Conservation (phyloP, 139 green algal species). For the Chlorella sorokiniana region DNA sequence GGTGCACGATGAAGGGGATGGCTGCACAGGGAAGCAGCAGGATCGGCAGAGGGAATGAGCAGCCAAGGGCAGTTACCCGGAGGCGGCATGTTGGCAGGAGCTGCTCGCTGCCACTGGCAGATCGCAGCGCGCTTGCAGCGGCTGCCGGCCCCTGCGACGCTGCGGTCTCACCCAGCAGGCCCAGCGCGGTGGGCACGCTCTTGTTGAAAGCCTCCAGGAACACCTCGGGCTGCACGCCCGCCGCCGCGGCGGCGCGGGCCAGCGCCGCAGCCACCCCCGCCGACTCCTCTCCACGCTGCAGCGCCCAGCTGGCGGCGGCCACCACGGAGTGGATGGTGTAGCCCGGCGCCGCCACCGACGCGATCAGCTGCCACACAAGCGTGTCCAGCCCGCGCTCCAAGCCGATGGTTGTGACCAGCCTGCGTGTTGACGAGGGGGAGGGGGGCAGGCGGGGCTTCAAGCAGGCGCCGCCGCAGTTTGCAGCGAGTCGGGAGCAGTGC, state of each 20-base stretch:
- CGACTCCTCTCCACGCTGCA: constrained; percentile 39
- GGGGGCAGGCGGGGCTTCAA: too few relatives aligned
- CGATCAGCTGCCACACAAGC: constrained; percentile 76
- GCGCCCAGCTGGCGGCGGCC: constrained; percentile 40
- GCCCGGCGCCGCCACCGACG: constrained; percentile 65
- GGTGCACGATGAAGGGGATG: constrained; percentile 82
- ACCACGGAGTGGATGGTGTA: constrained; percentile 82
- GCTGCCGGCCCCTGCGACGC: not conserved
- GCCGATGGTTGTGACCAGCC: constrained; percentile 53
- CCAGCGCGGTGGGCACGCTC: constrained; percentile 58
- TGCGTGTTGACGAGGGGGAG: not conserved
- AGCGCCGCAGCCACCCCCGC: constrained; percentile 1
- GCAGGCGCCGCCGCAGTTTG: too few relatives aligned
- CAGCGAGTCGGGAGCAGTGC: too few relatives aligned
- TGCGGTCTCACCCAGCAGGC: constrained; percentile 50
- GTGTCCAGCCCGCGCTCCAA: constrained; percentile 72
- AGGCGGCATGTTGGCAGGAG: not conserved
- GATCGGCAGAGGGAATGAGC: too few relatives aligned
- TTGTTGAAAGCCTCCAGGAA: constrained; percentile 57
- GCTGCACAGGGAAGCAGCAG: constrained; percentile 27
- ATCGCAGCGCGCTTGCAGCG: not conserved
- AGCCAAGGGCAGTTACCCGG: not conserved
- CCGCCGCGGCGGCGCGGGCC: not conserved
- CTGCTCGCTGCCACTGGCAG: not conserved
- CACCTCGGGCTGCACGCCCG: not conserved